Conservation (phyloP, 805 yeast species). For the Helenozyma baotianmanensis region DNA sequence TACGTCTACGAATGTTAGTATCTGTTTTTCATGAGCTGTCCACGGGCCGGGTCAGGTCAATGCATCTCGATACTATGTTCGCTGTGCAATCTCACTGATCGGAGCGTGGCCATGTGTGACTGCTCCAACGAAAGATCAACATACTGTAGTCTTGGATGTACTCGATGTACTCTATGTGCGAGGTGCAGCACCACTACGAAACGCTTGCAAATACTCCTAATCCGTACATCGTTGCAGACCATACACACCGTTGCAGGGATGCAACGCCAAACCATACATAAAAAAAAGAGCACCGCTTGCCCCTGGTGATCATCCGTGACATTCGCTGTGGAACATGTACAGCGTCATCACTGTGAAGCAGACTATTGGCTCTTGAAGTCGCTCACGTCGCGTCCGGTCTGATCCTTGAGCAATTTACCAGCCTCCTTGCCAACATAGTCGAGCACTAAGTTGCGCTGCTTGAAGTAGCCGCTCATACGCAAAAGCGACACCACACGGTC, state of each 20-base stretch:
- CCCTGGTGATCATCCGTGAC: no score
- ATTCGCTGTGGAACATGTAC: no score
- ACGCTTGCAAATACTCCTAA: no score
- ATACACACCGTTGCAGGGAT: no score
- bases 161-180: no score
- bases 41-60: conserved; percentile 12
- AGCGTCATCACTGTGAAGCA: no score
- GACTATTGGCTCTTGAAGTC: conserved; percentile 15
- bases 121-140: conserved; percentile 4
- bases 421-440: conserved; percentile 34
- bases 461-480: conserved; percentile 48
- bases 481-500: conserved; percentile 44
- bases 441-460: conserved; percentile 34
- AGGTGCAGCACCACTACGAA: no score
- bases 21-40: conserved; percentile 26
- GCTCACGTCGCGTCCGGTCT: conserved; percentile 24
- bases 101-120: background rate
- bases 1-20: conserved; percentile 16
- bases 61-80: conserved; percentile 25
- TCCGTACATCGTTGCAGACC: no score
- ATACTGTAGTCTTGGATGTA: conserved; percentile 2
- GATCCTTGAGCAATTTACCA: conserved; percentile 3
- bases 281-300: no score
- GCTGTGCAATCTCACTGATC: conserved; percentile 12
- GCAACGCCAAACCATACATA: no score